Percentiles rank a stretch among this genome's conserved stretches.
phyloP scores from a whole-genome alignment of 257 asterid species.

The Solanum rostratum region DNA sequence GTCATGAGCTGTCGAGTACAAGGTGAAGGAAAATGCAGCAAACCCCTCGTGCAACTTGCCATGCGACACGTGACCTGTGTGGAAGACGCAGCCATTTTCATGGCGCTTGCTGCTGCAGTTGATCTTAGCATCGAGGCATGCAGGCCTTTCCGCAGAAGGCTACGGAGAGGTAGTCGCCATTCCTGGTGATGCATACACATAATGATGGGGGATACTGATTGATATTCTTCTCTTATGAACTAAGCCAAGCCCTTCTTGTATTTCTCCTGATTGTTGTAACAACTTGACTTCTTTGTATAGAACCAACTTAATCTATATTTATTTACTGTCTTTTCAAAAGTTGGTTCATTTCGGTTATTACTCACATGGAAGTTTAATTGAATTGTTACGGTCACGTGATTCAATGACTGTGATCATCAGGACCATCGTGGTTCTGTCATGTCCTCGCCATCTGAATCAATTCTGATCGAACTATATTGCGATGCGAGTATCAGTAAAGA shows the following conservation, averaged over 20 bases:
- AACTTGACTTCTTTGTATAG: not conserved
- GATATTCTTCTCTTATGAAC: not conserved
- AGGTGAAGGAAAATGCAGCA: slow-evolving; percentile 78
- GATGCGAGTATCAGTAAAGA: not conserved
- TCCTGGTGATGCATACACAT: slow-evolving; percentile 39
- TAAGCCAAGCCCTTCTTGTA: not conserved
- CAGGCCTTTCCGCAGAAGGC: slow-evolving; percentile 64
- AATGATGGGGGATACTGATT: not conserved
- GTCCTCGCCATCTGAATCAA: not conserved
- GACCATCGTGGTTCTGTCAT: not conserved
- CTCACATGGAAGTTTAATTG: not conserved
- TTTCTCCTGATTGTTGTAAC: slow-evolving; percentile 1
- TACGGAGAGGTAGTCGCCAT: slow-evolving; percentile 44
- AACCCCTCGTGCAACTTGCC: slow-evolving; percentile 78
- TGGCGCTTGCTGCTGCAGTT: slow-evolving; percentile 95
- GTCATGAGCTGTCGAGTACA: slow-evolving; percentile 88
- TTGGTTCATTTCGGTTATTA: not conserved
- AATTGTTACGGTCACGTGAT: not conserved
- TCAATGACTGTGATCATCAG: not conserved
- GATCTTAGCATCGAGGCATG: slow-evolving; percentile 93
- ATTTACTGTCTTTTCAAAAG: not conserved
- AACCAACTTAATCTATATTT: not conserved
- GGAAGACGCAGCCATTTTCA: slow-evolving; percentile 93
- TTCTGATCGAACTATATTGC: not conserved
- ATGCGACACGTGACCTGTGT: slow-evolving; percentile 84